Percentiles rank a stretch among this genome's conserved stretches.
Conservation (phyloP, 2,329 filamentous ascomycete genomes). For the Ophiosphaerella korrae region DNA sequence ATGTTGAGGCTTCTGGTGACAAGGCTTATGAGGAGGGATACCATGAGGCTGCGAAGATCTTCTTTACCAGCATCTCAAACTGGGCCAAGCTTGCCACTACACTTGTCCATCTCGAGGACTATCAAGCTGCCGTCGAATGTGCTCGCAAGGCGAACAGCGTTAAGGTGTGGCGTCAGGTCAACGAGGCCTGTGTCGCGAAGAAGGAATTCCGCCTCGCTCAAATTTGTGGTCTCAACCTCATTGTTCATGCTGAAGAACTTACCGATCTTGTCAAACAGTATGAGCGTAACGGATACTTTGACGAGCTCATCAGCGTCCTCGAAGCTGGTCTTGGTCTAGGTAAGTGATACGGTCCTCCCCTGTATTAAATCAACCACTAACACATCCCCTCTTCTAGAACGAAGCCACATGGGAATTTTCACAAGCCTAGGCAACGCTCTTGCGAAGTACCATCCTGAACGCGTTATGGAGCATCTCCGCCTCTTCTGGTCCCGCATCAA, state of each 20-base stretch:
- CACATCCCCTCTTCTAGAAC: constrained; percentile 2
- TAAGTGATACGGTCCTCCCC: neutral
- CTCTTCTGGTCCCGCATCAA: constrained; percentile 99
- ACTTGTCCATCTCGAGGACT: constrained; percentile 93
- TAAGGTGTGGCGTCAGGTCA: constrained; percentile 99
- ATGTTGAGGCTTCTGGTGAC: constrained; percentile 95
- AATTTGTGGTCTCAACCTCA: constrained; percentile 97
- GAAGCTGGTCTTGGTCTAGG: constrained; percentile 88
- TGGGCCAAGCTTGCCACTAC: constrained; percentile 99
- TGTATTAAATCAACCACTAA: neutral
- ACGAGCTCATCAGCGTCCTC: constrained; percentile 91
- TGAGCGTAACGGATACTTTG: constrained; percentile 95
- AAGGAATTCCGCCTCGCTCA: constrained; percentile 99
- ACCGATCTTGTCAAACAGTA: constrained; percentile 94
- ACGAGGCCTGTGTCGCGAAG: constrained; percentile 93
- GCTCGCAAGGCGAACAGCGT: constrained; percentile 98
- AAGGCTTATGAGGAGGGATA: constrained; percentile 95
- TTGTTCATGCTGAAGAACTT: constrained; percentile 95
- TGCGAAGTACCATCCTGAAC: constrained; percentile 92
- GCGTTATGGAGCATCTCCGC: constrained; percentile 97
- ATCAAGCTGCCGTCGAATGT: constrained; percentile 96
- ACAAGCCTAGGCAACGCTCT: constrained; percentile 90
- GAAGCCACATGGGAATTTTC: constrained; percentile 90
- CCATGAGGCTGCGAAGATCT: constrained; percentile 97
- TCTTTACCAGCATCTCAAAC: constrained; percentile 97